These are phyloP conservation scores for Candida albicans DNA, from an alignment of 1,139 yeast genomes.

Conservation along the genomic window DNA sequence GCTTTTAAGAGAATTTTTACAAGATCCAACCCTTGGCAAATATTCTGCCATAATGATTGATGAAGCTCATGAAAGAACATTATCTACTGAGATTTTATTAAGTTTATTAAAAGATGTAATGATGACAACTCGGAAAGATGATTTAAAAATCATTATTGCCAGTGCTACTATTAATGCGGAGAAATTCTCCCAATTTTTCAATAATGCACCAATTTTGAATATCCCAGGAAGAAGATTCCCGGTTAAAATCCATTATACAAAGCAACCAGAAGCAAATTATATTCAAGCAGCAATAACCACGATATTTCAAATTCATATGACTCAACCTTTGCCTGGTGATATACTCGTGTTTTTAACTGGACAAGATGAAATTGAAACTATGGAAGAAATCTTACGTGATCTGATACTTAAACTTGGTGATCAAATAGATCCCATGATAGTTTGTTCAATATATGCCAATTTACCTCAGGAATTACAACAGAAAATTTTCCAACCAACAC, in stretches of 20 bases:
- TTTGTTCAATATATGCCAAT: slow-evolving; percentile 91
- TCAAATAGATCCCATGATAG: slow-evolving; percentile 60
- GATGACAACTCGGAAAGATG: slow-evolving; percentile 53
- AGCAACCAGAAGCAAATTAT: slow-evolving; percentile 87
- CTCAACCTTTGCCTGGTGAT: slow-evolving; percentile 69
- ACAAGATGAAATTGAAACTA: slow-evolving; percentile 88
- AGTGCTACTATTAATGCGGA: slow-evolving; percentile 94
- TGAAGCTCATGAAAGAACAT: slow-evolving; percentile 95
- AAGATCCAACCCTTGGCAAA: slow-evolving; percentile 65
- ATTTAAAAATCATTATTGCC: slow-evolving; percentile 73
- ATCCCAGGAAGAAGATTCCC: slow-evolving; percentile 91
- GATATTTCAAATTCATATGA: slow-evolving; percentile 73
- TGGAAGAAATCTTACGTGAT: slow-evolving; percentile 70
- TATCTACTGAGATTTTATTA: slow-evolving; percentile 86
- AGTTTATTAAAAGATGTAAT: slow-evolving; percentile 75
- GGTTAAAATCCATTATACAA: slow-evolving; percentile 82
- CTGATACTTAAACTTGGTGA: slow-evolving; percentile 65
- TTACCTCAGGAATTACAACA: slow-evolving; percentile 83
- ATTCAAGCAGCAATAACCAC: slow-evolving; percentile 87
- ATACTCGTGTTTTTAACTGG: slow-evolving; percentile 91
- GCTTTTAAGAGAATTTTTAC: slow-evolving; percentile 78
- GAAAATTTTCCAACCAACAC: slow-evolving; percentile 85
- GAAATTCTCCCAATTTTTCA: slow-evolving; percentile 77
- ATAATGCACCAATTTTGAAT: slow-evolving; percentile 79
- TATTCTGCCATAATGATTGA: slow-evolving; percentile 90